These are phyloP conservation scores for Pelargonium nanum DNA, from an alignment of 345 rosid genomes.

Conservation along the genomic window DNA sequence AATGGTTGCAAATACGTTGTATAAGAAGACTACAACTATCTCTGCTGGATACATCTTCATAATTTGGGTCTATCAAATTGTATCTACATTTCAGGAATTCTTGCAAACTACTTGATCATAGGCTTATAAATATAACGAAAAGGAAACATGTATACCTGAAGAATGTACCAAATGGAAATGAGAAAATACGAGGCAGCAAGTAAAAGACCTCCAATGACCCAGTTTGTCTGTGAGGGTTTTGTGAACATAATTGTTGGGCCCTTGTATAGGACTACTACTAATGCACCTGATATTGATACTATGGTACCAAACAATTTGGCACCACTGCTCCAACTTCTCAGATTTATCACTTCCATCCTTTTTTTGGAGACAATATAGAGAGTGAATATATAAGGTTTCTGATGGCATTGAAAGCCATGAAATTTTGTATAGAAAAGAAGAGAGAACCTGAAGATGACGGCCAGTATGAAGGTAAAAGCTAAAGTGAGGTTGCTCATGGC, in stretches of 20 bases:
- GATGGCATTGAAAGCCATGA: too few relatives aligned
- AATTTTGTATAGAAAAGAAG: too few relatives aligned
- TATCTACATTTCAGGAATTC: too few relatives aligned
- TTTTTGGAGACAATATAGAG: background rate
- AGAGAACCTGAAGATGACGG: background rate
- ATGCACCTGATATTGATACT: constrained; percentile 70
- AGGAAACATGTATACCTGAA: constrained; percentile 44
- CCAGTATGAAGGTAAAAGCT: background rate
- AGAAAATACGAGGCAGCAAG: constrained; percentile 58
- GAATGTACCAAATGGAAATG: constrained; percentile 74
- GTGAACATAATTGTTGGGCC: constrained; percentile 52
- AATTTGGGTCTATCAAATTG: constrained; percentile 47
- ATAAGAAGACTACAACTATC: constrained; percentile 60
- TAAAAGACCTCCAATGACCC: constrained; percentile 67
- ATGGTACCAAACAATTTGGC: constrained; percentile 77
- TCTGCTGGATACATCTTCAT: constrained; percentile 87
- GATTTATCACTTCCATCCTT: constrained; percentile 65
- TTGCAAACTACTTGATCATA: too few relatives aligned
- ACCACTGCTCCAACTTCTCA: constrained; percentile 48
- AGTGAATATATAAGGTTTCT: background rate
- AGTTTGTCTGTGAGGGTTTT: constrained; percentile 34
- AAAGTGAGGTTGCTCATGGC: background rate
- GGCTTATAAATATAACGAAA: background rate
- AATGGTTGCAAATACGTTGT: constrained; percentile 37
- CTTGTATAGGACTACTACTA: constrained; percentile 53